phyloP scores from a whole-genome alignment of 2,329 filamentous ascomycete species.

The Aspergillus ruber region DNA sequence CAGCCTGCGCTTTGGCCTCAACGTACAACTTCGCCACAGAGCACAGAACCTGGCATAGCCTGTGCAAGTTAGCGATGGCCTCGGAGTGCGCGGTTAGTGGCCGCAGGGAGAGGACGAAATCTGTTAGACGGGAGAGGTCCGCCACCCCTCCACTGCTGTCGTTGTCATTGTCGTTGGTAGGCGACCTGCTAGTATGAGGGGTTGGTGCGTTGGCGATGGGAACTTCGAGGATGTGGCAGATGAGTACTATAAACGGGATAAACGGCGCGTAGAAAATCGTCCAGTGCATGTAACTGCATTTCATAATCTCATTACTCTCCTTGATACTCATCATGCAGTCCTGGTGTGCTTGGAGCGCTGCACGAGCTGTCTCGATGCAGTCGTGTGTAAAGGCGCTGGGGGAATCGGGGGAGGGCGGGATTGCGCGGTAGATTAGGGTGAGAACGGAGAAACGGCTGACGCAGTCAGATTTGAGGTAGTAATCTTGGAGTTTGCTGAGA shows the following conservation, averaged over 20 bases:
- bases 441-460: constrained; percentile 31
- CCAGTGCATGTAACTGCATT: constrained; percentile 33
- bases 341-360: constrained; percentile 29
- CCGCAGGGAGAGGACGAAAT: constrained; percentile 53
- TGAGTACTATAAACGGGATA: constrained; percentile 30
- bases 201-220: constrained; percentile 29
- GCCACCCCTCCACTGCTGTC: constrained; percentile 4
- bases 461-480: constrained; percentile 27
- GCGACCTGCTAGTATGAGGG: constrained; percentile 1
- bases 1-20: constrained; percentile 52
- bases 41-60: constrained; percentile 56
- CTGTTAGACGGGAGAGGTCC: constrained; percentile 51
- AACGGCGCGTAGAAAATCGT: constrained; percentile 41
- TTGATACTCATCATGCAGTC: constrained; percentile 20
- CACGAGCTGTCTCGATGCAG: constrained; percentile 33
- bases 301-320: constrained; percentile 20
- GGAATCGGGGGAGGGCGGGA: constrained; percentile 25
- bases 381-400: constrained; percentile 28
- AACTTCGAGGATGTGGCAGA: constrained; percentile 43
- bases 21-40: constrained; percentile 58
- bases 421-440: constrained; percentile 35
- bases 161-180: too few relatives aligned
- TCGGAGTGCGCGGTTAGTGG: constrained; percentile 50
- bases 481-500: constrained; percentile 20
- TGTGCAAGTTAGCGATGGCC: constrained; percentile 54